Evolutionary conservation across 2,329 filamentous ascomycete genomes (phyloP), one percentile per base, ranked within the genome.

Genomic region (Fusarium sp.): DNA sequence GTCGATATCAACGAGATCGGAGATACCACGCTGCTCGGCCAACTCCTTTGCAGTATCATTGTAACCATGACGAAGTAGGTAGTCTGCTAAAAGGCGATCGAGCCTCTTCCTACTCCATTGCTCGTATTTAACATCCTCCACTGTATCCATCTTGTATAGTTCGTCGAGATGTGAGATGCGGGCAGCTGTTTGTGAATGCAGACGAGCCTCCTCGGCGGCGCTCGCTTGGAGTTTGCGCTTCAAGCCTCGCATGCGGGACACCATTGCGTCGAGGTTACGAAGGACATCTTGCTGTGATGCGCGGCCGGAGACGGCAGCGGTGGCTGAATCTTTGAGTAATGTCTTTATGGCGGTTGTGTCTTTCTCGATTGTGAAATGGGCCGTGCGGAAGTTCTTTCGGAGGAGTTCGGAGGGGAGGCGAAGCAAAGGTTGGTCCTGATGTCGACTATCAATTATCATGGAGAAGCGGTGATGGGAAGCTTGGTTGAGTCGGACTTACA

Each of bases 101-200:
- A 99, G 86, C 27, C 96, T 87, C 42, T 89, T 89, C 60, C 93
- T 89, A 68, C 92, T 94, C 96, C 96, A 99, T 63, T 89, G 86
- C 79, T 98, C 95, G 83, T 98, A 99, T 79, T 94, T 94, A 75
- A 97, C 94, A 80, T 99, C 96, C 58, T 94, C 93, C 69, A 98
- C 86, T 68, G 90, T 93, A 63, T 92, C 89, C 76, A 98, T 93
- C 48, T 88, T 83, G 80, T 96, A 94, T 9, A 99, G 86, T 74
- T 94, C 90, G 74, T 93, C 89, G 38, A 99, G 85, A 82, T 99
- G 95, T 31, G 88, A 85, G 65, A 97, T 90, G 37, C 96, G 90
- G 70, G 93, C 92, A 59, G 90, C 89, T 35, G 93, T 89, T 77
- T 97, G 92, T 11, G 86, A 86, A 78, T 97, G 93, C 19, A 98